These are phyloP conservation scores for Meredithiella fracta DNA, from an alignment of 2,329 filamentous ascomycete genomes.

Conservation along the genomic window DNA sequence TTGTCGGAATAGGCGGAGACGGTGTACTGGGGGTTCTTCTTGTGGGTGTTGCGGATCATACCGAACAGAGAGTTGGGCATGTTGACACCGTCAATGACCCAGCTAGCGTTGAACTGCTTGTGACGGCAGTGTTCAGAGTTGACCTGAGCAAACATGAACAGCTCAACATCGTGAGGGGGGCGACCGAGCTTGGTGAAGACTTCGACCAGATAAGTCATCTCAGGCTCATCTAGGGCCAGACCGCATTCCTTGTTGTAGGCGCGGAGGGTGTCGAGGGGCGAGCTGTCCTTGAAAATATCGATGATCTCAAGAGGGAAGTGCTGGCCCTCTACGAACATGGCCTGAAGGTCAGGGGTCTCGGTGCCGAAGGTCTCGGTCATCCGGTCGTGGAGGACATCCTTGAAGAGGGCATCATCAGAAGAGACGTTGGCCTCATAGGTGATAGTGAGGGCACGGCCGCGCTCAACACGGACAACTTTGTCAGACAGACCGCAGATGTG, in stretches of 20 bases:
- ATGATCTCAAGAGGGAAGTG: conserved; percentile 54
- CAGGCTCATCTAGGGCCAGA: conserved; percentile 68
- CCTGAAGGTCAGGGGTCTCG: conserved; percentile 48
- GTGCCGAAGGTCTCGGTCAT: conserved; percentile 79
- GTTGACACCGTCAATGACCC: conserved; percentile 76
- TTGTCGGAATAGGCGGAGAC: conserved; percentile 96
- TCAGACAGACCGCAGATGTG: conserved; percentile 71
- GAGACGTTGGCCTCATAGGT: conserved; percentile 32
- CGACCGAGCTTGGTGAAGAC: conserved; percentile 31
- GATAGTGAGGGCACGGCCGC: conserved; percentile 62
- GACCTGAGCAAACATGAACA: conserved; percentile 99
- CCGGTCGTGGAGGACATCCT: conserved; percentile 69
- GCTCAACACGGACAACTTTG: conserved; percentile 62
- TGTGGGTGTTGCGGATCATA: conserved; percentile 95
- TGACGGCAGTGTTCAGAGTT: conserved; percentile 83
- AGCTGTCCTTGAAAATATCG: conserved; percentile 49
- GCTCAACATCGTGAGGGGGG: conserved; percentile 64
- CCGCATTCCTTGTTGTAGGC: conserved; percentile 74
- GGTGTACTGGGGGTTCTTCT: conserved; percentile 62
- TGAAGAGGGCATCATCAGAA: conserved; percentile 33
- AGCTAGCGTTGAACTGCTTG: conserved; percentile 93
- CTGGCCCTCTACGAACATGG: conserved; percentile 60
- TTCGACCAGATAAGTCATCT: conserved; percentile 89
- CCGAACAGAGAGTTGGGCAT: conserved; percentile 74
- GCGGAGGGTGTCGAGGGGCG: conserved; percentile 55